phyloP scores from a whole-genome alignment of 2,329 filamentous ascomycete species.

The Xylaria sp. region DNA sequence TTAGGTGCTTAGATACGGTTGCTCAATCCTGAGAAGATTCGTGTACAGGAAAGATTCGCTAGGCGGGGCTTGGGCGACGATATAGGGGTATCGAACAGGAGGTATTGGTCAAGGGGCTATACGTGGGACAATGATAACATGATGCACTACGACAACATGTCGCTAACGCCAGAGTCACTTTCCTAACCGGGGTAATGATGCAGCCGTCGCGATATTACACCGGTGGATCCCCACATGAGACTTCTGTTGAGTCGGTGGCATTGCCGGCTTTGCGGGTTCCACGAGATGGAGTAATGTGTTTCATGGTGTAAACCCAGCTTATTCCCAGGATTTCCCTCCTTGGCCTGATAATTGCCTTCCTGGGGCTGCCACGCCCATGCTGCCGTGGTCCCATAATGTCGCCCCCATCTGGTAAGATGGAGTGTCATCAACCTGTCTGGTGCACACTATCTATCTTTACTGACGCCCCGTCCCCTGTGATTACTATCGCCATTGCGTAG shows the following conservation, averaged over 20 bases:
- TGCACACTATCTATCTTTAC: too few relatives aligned
- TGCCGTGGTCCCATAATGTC: too few relatives aligned
- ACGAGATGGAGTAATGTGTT: too few relatives aligned
- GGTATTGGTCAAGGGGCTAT: not conserved
- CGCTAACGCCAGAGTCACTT: not conserved
- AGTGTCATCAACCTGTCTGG: too few relatives aligned
- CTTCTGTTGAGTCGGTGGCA: not conserved
- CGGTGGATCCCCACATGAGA: not conserved
- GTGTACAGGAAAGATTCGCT: not conserved
- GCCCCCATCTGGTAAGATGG: too few relatives aligned
- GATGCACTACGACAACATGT: not conserved
- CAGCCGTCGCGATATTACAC: not conserved
- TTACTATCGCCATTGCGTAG: too few relatives aligned
- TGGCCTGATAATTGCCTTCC: too few relatives aligned
- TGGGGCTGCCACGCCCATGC: too few relatives aligned
- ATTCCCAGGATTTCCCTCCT: too few relatives aligned
- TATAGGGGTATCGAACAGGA: not conserved
- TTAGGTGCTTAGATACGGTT: slow-evolving; percentile 17
- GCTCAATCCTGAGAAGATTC: not conserved
- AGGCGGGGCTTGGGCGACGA: not conserved
- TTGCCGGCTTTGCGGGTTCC: not conserved
- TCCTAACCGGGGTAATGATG: not conserved
- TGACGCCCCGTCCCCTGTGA: too few relatives aligned
- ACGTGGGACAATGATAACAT: not conserved
- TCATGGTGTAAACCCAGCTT: too few relatives aligned